Percentiles rank a stretch among this genome's conserved stretches.
Evolutionary conservation across 495 filamentous ascomycete genomes (phyloP).

Genomic region (Evernia prunastri): DNA sequence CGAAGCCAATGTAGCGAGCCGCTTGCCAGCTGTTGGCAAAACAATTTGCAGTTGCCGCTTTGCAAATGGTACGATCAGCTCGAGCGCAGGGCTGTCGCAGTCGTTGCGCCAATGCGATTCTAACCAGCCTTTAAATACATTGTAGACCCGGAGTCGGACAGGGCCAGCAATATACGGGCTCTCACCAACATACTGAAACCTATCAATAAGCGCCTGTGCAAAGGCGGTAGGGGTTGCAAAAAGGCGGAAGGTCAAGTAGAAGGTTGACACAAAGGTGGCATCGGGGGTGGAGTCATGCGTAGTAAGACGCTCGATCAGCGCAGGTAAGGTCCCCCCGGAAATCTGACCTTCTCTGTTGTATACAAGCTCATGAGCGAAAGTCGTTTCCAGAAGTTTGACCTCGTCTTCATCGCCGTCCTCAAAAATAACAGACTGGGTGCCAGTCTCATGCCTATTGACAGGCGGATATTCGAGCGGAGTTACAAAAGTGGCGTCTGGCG

Average conservation of each 20-base stretch:
- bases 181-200: conserved; percentile 87
- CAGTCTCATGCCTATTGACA: conserved; percentile 44
- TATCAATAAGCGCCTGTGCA: conserved; percentile 72
- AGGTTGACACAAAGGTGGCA: conserved; percentile 85
- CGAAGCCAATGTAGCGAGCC: conserved; percentile 68
- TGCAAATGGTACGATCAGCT: conserved; percentile 72
- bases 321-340: conserved; percentile 84
- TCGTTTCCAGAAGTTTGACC: conserved; percentile 73
- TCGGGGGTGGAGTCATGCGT: conserved; percentile 91
- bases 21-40: conserved; percentile 70
- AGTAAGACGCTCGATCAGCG: conserved; percentile 88
- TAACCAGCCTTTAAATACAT: conserved; percentile 94
- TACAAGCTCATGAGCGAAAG: conserved; percentile 81
- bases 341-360: conserved; percentile 93
- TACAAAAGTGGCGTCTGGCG: conserved; percentile 53
- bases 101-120: conserved; percentile 91
- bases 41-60: conserved; percentile 57
- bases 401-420: conserved; percentile 67
- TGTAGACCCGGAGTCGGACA: conserved; percentile 87
- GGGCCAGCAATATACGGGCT: conserved; percentile 64
- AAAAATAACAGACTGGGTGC: conserved; percentile 54
- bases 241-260: conserved; percentile 94
- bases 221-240: conserved; percentile 80
- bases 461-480: conserved; percentile 31
- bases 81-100: conserved; percentile 66